These are phyloP conservation scores for Mycena filopes DNA, from an alignment of 768 basidiomycete species.

Conservation along the genomic window DNA sequence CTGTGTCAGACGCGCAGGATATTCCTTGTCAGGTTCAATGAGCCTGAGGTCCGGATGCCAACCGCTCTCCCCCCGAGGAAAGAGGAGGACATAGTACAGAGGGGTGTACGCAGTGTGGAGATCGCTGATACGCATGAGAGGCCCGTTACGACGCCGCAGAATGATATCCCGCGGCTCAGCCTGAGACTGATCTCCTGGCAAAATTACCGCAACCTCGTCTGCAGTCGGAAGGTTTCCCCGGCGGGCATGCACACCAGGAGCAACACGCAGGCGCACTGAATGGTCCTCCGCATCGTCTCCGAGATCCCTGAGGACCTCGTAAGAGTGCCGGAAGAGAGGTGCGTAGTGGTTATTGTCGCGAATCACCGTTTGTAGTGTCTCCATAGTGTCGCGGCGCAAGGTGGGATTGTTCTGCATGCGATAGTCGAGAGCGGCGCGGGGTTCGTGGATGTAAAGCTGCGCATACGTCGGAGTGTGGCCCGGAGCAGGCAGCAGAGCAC, in stretches of 20 bases:
- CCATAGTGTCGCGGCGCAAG: constrained; percentile 13
- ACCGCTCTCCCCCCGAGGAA: not conserved
- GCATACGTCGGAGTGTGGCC: constrained; percentile 38
- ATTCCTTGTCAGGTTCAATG: not conserved
- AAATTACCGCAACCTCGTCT: constrained; percentile 4
- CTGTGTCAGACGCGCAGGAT: not conserved
- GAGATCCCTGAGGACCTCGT: not conserved
- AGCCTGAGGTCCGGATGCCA: not conserved
- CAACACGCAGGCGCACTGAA: not conserved
- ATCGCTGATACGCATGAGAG: not conserved
- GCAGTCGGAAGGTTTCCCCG: not conserved
- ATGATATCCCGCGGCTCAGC: not conserved
- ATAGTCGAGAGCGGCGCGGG: not conserved
- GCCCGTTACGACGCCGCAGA: not conserved
- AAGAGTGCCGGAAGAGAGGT: not conserved
- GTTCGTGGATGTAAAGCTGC: constrained; percentile 37
- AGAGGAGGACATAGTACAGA: constrained; percentile 1
- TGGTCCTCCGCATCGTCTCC: not conserved
- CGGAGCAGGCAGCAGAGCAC: constrained; percentile 38
- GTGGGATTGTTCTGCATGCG: constrained; percentile 29
- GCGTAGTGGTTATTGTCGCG: not conserved
- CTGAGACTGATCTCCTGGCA: not conserved
- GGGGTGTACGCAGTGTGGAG: not conserved
- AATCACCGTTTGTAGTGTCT: not conserved
- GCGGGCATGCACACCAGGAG: not conserved